phyloP scores from a whole-genome alignment of 2,329 filamentous ascomycete genomes.

The Cephalotrichum gorgonifer region DNA sequence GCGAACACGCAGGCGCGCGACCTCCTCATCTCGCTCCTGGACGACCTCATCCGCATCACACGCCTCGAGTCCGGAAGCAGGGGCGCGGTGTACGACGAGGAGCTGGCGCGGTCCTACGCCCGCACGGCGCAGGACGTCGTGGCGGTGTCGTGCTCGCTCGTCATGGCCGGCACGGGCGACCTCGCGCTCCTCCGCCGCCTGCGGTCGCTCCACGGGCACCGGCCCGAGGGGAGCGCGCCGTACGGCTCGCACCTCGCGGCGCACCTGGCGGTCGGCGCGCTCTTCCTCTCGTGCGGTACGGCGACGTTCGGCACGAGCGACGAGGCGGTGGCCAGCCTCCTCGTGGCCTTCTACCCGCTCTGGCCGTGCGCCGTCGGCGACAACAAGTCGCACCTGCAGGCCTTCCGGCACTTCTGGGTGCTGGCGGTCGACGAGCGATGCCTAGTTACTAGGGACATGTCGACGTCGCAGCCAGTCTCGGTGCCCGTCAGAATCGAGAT shows the following conservation, averaged over 20 bases:
- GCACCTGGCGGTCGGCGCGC: conserved; percentile 79
- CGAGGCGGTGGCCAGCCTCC: conserved; percentile 71
- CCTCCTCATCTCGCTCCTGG: conserved; percentile 72
- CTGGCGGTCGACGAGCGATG: conserved; percentile 84
- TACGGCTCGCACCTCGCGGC: conserved; percentile 92
- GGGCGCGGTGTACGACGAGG: conserved; percentile 61
- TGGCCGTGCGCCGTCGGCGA: conserved; percentile 86
- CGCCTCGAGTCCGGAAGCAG: conserved; percentile 23
- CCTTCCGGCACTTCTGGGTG: conserved; percentile 95
- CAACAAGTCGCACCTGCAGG: conserved; percentile 89
- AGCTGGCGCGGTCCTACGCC: conserved; percentile 70
- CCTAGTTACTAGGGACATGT: conserved; percentile 75
- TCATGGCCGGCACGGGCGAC: conserved; percentile 96
- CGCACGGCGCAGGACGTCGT: conserved; percentile 86
- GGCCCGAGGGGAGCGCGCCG: conserved; percentile 49
- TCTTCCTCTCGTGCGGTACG: conserved; percentile 89
- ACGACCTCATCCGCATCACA: conserved; percentile 74
- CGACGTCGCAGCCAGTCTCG: conserved; percentile 69
- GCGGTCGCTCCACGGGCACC: conserved; percentile 73
- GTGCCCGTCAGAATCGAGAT: conserved; percentile 60
- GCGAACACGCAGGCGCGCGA: conserved; percentile 64
- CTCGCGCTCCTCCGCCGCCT: conserved; percentile 74
- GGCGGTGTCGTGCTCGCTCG: conserved; percentile 69
- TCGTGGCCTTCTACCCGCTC: conserved; percentile 88
- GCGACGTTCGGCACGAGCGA: conserved; percentile 86